A percentile compares a stretch with the other conserved stretches of the same genome.
These are phyloP conservation scores for Leptosphaerulina australis DNA, from an alignment of 2,329 filamentous ascomycete species.

Conservation along the genomic window DNA sequence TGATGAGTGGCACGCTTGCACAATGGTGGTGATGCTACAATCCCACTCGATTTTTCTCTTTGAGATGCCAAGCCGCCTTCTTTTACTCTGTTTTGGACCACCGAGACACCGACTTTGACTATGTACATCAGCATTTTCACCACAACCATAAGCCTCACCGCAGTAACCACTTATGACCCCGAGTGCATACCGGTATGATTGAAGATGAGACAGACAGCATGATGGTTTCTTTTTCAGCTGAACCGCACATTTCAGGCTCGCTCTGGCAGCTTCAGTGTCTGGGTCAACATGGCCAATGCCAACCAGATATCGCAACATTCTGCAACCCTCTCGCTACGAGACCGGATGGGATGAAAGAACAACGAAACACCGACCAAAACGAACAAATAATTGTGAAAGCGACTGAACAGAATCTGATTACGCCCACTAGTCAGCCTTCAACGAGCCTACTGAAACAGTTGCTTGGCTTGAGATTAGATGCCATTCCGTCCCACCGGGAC, in stretches of 20 bases:
- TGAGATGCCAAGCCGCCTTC: background rate
- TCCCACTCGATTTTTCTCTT: background rate
- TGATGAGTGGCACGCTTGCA: background rate
- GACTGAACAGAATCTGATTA: background rate
- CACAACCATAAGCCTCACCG: slow-evolving; percentile 1
- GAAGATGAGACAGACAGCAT: background rate
- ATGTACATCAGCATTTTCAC: background rate
- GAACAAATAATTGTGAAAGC: background rate
- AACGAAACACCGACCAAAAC: background rate
- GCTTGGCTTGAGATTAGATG: slow-evolving; percentile 22
- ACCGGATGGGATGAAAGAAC: background rate
- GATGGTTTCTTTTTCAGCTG: background rate
- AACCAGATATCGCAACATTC: background rate
- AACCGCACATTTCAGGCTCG: background rate
- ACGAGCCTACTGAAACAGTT: slow-evolving; percentile 16
- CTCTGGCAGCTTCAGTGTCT: background rate
- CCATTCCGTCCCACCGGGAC: slow-evolving; percentile 21
- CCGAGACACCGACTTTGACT: background rate
- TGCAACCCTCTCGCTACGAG: background rate
- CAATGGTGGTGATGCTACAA: background rate
- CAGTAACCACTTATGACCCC: background rate
- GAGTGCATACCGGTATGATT: background rate
- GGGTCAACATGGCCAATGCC: background rate
- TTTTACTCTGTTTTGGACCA: background rate
- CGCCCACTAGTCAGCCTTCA: slow-evolving; percentile 16